Conservation (phyloP, 2,329 filamentous ascomycete species). For the Mycosphaerelloides madeirae region DNA sequence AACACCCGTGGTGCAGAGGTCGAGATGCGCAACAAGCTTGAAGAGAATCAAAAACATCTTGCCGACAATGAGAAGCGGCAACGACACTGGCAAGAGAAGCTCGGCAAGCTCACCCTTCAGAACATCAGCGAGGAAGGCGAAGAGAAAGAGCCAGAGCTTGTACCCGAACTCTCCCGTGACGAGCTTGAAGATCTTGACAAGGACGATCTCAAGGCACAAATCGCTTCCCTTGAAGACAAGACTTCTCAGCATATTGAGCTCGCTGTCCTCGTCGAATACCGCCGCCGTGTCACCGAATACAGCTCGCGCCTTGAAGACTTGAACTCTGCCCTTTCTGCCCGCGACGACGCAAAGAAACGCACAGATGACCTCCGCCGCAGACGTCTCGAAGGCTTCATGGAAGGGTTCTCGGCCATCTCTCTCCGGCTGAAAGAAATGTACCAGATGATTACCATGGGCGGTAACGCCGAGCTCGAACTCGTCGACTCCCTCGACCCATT, state of each 20-base stretch:
- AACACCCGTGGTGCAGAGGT: constrained; percentile 86
- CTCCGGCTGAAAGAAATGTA: constrained; percentile 98
- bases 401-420: constrained; percentile 91
- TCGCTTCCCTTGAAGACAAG: constrained; percentile 64
- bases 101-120: constrained; percentile 76
- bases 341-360: constrained; percentile 84
- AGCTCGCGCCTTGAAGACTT: constrained; percentile 78
- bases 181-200: constrained; percentile 62
- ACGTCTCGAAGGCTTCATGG: constrained; percentile 95
- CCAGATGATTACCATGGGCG: constrained; percentile 99
- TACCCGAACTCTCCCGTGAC: constrained; percentile 75
- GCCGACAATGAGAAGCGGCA: constrained; percentile 79
- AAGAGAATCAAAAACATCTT: constrained; percentile 89
- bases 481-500: constrained; percentile 96
- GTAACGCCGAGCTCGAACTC: constrained; percentile 93
- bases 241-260: constrained; percentile 88
- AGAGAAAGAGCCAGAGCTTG: constrained; percentile 52
- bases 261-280: constrained; percentile 81
- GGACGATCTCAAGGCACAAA: constrained; percentile 57
- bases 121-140: constrained; percentile 61
- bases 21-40: constrained; percentile 96
- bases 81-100: constrained; percentile 84
- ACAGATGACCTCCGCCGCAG: constrained; percentile 87
- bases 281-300: constrained; percentile 78
- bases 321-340: constrained; percentile 66